Conservation (phyloP, 208 protist genomes). For the Wallacemonas sp. region DNA sequence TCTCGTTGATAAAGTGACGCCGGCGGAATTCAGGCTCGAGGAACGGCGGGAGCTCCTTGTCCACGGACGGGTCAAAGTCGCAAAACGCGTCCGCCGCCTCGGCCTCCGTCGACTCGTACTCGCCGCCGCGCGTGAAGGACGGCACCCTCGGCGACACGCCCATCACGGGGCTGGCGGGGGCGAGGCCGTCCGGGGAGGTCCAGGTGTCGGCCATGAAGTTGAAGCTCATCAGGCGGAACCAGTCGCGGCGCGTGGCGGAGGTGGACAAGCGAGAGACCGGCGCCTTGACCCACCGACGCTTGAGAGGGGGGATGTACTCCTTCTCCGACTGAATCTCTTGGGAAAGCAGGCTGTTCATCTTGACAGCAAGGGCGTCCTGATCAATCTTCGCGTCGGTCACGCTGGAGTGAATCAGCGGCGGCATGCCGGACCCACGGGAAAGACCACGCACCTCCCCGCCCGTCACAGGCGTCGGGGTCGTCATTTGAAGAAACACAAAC, state of each 20-base stretch:
- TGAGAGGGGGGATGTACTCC: slow-evolving; percentile 41
- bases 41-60: slow-evolving; percentile 62
- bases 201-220: slow-evolving; percentile 82
- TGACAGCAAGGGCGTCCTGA: slow-evolving; percentile 36
- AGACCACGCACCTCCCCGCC: slow-evolving; percentile 2
- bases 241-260: slow-evolving; percentile 55
- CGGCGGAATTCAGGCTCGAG: slow-evolving; percentile 57
- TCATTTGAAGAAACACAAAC: background rate
- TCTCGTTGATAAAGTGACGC: slow-evolving; percentile 55
- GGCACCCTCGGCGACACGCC: slow-evolving; percentile 53
- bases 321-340: slow-evolving; percentile 23
- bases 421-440: slow-evolving; percentile 7
- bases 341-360: slow-evolving; percentile 38
- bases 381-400: slow-evolving; percentile 39
- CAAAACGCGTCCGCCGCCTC: slow-evolving; percentile 45
- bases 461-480: background rate
- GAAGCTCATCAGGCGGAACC: slow-evolving; percentile 89
- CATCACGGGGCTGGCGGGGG: slow-evolving; percentile 52
- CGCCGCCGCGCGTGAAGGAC: slow-evolving; percentile 42
- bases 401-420: slow-evolving; percentile 42
- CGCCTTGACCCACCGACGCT: slow-evolving; percentile 65
- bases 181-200: slow-evolving; percentile 15
- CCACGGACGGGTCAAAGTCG: slow-evolving; percentile 50
- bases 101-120: background rate
- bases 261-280: slow-evolving; percentile 72